Evolutionary conservation across 2,329 filamentous ascomycete species (phyloP).

Genomic region (Fusarium guadeloupense): DNA sequence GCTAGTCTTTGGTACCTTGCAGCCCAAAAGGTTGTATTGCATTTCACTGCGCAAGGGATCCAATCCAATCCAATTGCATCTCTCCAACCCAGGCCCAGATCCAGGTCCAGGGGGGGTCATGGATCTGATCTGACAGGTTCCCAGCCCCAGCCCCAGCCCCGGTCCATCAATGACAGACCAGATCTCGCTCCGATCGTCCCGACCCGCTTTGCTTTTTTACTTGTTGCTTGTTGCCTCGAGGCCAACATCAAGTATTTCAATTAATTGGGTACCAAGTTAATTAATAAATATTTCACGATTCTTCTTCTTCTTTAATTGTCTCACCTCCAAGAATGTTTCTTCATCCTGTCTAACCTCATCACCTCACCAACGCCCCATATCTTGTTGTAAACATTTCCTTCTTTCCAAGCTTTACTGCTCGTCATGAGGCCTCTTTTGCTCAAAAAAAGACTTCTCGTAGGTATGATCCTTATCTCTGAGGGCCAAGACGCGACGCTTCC

Average conservation of each 20-base stretch:
- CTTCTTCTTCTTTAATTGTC: conserved; percentile 10
- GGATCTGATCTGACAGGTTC: conserved; percentile 24
- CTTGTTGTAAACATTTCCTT: conserved; percentile 13
- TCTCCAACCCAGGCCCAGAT: background rate
- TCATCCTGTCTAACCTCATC: conserved; percentile 7
- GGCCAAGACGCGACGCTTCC: no score
- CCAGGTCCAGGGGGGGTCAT: background rate
- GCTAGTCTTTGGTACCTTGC: conserved; percentile 23
- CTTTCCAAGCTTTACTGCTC: background rate
- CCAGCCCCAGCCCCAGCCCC: no score
- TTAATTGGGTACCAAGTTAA: no score
- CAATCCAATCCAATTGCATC: background rate
- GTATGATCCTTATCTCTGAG: no score
- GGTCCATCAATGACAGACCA: background rate
- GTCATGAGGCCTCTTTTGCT: conserved; percentile 3
- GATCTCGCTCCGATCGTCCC: conserved; percentile 17
- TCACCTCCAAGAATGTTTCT: conserved; percentile 31
- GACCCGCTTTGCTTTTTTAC: background rate
- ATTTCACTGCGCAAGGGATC: background rate
- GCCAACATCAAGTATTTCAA: background rate
- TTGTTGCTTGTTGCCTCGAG: background rate
- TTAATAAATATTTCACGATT: background rate
- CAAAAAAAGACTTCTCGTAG: no score
- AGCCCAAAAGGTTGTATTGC: conserved; percentile 30
- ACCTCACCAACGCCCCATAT: conserved; percentile 22